Evolutionary conservation across 345 rosid species (phyloP), one percentile per base, ranked within the genome.

Genomic region (Cardamine resedifolia): DNA sequence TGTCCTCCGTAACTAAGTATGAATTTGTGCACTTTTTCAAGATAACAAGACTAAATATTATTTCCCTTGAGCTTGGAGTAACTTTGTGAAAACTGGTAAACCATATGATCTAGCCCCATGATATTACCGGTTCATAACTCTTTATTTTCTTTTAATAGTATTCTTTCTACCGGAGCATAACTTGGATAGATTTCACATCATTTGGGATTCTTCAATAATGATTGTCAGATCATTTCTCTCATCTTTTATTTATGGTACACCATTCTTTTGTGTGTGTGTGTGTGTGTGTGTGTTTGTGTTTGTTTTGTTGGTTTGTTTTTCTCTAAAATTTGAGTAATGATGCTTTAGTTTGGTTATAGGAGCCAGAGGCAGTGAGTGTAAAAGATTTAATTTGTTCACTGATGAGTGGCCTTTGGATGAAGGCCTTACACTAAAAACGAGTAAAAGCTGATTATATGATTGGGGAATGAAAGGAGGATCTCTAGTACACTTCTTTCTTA

Each of bases 381-480:
- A 52, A 26, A 41, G 47, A 30, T 30, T 44, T n/a, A n/a, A n/a
- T n/a, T 45, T 70, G 44, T 31, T 43, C 45, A 55, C 55, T n/a
- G 28, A 44, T 63, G 18, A 12, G 50, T 64, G 58, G 50, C 21
- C 23, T 45, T 45, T 19, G 41, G 27, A 44, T 43, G 60, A 72
- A 63, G 53, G 31, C 44, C 44, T 27, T 56, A 28, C 33, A 55
- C 10, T 4, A 1, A 58, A 27, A 72, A 45, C 10, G 18, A 56
- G 51, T 64, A 36, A 66, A 71, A 58, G 55, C 72, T 66, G 78
- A 66, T 48, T 58, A 57, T 28, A 58, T 66, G 78, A 58, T 58
- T 66, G 53, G 60, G 45, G 10, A 74, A 20, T 66, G 47, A 49
- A 66, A 50, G 45, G 3, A 66, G 28, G 55, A 66, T 58, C 11